Percentiles rank a stretch among this genome's conserved stretches.
Evolutionary conservation across 495 filamentous ascomycete genomes (phyloP).

Genomic region (Hypoxylon rickii): DNA sequence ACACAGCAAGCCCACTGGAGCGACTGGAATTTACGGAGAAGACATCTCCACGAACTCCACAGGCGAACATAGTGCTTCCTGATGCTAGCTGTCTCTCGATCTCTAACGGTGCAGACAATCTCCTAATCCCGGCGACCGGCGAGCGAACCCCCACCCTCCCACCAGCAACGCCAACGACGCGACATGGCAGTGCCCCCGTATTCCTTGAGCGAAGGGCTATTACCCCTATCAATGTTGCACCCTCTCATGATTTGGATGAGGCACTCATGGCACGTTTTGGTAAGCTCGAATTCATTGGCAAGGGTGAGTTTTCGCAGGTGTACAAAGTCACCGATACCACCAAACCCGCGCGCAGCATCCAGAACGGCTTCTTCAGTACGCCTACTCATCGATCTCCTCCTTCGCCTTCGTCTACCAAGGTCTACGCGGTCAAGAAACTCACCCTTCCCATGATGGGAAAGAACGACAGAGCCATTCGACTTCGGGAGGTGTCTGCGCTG

Average conservation of each 20-base stretch:
- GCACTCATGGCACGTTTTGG: slow-evolving; percentile 72
- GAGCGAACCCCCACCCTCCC: slow-evolving; percentile 51
- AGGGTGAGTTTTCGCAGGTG: slow-evolving; percentile 90
- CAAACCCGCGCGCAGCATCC: slow-evolving; percentile 26
- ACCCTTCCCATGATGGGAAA: slow-evolving; percentile 74
- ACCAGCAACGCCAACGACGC: slow-evolving; percentile 80
- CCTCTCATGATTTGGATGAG: slow-evolving; percentile 65
- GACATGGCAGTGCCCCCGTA: slow-evolving; percentile 50
- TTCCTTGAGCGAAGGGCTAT: slow-evolving; percentile 39
- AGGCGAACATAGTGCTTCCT: slow-evolving; percentile 72
- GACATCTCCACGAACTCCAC: slow-evolving; percentile 77
- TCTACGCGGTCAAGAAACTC: slow-evolving; percentile 93
- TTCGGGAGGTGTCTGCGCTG: slow-evolving; percentile 79
- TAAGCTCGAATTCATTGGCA: slow-evolving; percentile 75
- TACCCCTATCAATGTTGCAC: slow-evolving; percentile 48
- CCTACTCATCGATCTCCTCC: slow-evolving; percentile 51
- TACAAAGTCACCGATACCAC: slow-evolving; percentile 68
- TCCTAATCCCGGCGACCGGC: slow-evolving; percentile 34
- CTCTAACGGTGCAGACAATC: slow-evolving; percentile 54
- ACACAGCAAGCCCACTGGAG: slow-evolving; percentile 57
- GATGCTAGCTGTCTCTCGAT: slow-evolving; percentile 83
- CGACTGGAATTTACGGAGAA: slow-evolving; percentile 52
- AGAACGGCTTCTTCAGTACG: slow-evolving; percentile 32
- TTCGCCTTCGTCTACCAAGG: slow-evolving; percentile 48
- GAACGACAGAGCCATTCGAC: slow-evolving; percentile 74